Conservation (phyloP, 331 rosid genomes). For the Phaseolus coccineus region DNA sequence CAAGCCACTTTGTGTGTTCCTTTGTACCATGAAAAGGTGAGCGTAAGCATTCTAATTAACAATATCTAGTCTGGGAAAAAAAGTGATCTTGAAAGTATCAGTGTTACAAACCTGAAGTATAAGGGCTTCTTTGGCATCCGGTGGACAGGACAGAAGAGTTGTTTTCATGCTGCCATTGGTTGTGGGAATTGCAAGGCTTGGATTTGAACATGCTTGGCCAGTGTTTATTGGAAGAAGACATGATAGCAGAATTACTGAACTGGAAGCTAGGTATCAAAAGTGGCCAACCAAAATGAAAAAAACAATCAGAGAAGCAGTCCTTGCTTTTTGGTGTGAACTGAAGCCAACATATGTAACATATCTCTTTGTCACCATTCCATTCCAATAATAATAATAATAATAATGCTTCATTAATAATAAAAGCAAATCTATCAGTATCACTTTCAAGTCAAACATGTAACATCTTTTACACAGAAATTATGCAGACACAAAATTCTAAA, state of each 20-base stretch:
- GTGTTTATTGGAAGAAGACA: conserved; percentile 95
- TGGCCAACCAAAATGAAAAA: conserved; percentile 47
- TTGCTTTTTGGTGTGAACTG: conserved; percentile 45
- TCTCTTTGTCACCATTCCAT: conserved; percentile 45
- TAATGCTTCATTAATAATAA: not conserved
- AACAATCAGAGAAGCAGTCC: conserved; percentile 36
- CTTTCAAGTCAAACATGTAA: not conserved
- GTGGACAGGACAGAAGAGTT: conserved; percentile 65
- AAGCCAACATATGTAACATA: conserved; percentile 43
- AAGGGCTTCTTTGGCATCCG: conserved; percentile 63
- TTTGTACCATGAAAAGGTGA: not conserved
- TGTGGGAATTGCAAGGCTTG: conserved; percentile 75
- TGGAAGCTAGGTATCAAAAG: conserved; percentile 15
- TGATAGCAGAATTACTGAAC: conserved; percentile 38
- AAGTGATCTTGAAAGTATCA: not conserved
- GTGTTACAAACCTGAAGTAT: conserved; percentile 50
- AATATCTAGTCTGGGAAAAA: not conserved
- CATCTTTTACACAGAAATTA: not conserved
- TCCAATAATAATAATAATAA: not conserved
- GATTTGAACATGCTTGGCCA: conserved; percentile 99
- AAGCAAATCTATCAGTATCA: not conserved
- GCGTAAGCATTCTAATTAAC: not conserved
- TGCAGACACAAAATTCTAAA: not conserved
- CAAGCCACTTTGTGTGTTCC: not conserved
- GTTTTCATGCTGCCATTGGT: conserved; percentile 87